Percentiles rank a stretch among this genome's conserved stretches.
These are phyloP conservation scores for Pyrenophora teres DNA, from an alignment of 2,329 filamentous ascomycete genomes.

Conservation along the genomic window DNA sequence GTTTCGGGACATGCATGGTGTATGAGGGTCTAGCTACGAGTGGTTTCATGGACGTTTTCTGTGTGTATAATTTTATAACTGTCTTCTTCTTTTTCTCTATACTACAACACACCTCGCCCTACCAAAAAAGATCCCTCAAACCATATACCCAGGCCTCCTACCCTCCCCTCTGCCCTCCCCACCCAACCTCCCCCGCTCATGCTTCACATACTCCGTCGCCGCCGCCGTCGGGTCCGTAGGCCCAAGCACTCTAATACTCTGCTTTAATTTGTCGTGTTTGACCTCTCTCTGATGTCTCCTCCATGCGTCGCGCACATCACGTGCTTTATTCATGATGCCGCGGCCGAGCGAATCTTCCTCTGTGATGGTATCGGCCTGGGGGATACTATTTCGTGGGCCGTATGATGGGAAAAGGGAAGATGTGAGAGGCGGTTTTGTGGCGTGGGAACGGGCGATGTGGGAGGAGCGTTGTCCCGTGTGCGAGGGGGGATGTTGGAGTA, in stretches of 20 bases:
- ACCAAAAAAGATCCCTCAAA: neutral
- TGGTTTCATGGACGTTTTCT: no score
- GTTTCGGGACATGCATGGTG: no score
- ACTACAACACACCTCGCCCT: no score
- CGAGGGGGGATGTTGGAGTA: conserved; percentile 12
- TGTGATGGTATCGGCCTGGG: neutral
- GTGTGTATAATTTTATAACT: no score
- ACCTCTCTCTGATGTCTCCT: conserved; percentile 24
- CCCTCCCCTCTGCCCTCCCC: neutral
- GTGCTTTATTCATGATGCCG: conserved; percentile 30
- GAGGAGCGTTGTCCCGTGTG: conserved; percentile 10
- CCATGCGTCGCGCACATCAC: conserved; percentile 29
- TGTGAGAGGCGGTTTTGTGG: neutral
- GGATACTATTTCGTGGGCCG: no score
- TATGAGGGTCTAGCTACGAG: no score
- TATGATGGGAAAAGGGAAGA: neutral
- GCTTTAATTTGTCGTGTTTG: conserved; percentile 37
- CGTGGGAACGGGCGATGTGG: conserved; percentile 5
- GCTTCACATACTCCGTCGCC: conserved; percentile 16
- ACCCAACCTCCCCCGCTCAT: neutral
- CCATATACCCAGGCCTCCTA: conserved; percentile 15
- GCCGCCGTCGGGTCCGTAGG: conserved; percentile 33
- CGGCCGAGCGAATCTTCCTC: conserved; percentile 6
- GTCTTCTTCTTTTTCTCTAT: no score
- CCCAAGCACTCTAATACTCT: conserved; percentile 39